These are phyloP conservation scores for Brassica balearica DNA, from an alignment of 441 rosid species.

Conservation along the genomic window DNA sequence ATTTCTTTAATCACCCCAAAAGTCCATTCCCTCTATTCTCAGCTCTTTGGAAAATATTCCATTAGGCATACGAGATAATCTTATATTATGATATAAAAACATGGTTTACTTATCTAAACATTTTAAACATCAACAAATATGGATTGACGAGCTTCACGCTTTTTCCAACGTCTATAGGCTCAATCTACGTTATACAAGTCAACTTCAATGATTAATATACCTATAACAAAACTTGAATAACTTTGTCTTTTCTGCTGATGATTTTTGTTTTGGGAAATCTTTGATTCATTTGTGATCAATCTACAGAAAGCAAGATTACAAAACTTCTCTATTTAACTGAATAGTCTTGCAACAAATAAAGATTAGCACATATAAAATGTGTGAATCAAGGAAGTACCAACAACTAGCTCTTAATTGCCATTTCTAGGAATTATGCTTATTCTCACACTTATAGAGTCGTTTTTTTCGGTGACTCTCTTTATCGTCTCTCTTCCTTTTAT, in stretches of 20 bases:
- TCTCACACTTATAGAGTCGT: too few species aligned
- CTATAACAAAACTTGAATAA: background rate
- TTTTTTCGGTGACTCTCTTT: background rate
- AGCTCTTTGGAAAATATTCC: conserved; percentile 30
- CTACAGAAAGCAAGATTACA: background rate
- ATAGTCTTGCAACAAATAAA: background rate
- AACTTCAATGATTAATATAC: background rate
- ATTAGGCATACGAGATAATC: conserved; percentile 27
- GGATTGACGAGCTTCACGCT: conserved; percentile 3
- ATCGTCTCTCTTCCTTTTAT: background rate
- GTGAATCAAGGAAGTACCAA: conserved; percentile 9
- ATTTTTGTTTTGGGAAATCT: background rate
- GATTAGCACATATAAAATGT: background rate
- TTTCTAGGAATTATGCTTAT: too few species aligned
- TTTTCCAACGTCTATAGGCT: conserved; percentile 5
- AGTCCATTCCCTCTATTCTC: conserved; percentile 40
- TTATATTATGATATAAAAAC: background rate
- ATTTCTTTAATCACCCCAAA: conserved; percentile 35
- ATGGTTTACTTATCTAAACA: conserved; percentile 13
- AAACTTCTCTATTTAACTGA: background rate
- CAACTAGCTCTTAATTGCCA: background rate
- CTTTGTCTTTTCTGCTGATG: conserved; percentile 5
- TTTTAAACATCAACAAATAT: background rate
- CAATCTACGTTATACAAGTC: background rate
- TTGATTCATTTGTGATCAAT: background rate